Base-by-base conservation (phyloP, 2,329 filamentous ascomycete species). In the Delphinella strobiligena region DNA sequence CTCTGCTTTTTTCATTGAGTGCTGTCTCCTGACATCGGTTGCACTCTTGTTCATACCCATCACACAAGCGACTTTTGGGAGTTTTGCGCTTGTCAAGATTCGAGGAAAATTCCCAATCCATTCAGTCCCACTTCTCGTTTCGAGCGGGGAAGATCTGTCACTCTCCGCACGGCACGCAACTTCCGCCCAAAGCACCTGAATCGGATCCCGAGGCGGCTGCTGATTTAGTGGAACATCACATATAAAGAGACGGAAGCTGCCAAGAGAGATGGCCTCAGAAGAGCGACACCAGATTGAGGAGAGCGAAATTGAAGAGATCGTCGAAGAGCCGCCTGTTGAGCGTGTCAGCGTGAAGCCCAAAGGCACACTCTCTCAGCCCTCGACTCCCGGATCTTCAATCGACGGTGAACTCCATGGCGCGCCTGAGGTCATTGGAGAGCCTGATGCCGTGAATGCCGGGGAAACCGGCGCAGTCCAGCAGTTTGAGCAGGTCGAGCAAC, bases 1-100 rank as follows among this genome's bases (percentile, higher is more conserved):
- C n/a, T n/a, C n/a, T n/a, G n/a, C n/a, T n/a, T n/a, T n/a, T n/a
- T n/a, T n/a, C n/a, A n/a, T n/a, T n/a, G n/a, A n/a, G n/a, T n/a
- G n/a, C n/a, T n/a, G n/a, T n/a, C n/a, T n/a, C n/a, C n/a, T n/a
- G n/a, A n/a, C n/a, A n/a, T n/a, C n/a, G n/a, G n/a, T n/a, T n/a
- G n/a, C n/a, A n/a, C n/a, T n/a, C n/a, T n/a, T n/a, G n/a, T 33
- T 17, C 31, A n/a, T 12, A 35, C 17, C 33, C 38, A 31, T 36
- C 39, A 34, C 38, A 57, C 62, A 67, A 68, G 68, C 68, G 69
- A 73, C 69, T 72, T 72, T 60, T 7, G 51, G 63, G 65, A 66
- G 68, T 68, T 72, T 73, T 72, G 69, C 68, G 69, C 65, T 70
- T 64, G 63, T 63, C n/a, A 39, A 42, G 19, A 37, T 29, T 17